Base-by-base conservation (phyloP, 2,329 filamentous ascomycete genomes). In the Trichoderma aggressivum region DNA sequence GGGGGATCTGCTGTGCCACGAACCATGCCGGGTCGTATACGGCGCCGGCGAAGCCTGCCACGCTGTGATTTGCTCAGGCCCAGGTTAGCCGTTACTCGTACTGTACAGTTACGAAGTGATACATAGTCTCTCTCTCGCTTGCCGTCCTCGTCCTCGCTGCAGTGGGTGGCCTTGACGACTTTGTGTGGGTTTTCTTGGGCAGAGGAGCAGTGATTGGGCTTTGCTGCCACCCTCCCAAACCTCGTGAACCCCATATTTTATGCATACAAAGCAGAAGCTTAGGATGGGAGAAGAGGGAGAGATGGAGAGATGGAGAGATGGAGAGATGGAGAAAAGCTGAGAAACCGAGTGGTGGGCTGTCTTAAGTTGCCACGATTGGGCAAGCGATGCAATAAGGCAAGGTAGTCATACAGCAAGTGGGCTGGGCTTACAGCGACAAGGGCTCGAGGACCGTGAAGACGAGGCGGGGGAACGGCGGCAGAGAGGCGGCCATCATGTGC, bases 371-470 rank as follows among this genome's bases (percentile, higher is more conserved):
- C 28, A 30, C 30, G 14, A 58, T 66, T 58, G 63, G 63, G 8
- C 50, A 21, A 32, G 55, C 55, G 24, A 53, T 53, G 24, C n/a
- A 53, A n/a, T n/a, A n/a, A 3, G 7, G 26, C 5, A 28, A 28
- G 12, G 14, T 10, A 26, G 21, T 28, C 53, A 56, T 28, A 26
- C 21, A 28, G 24, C 50, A 55, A 55, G 7, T 26, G 53, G 34
- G 30, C 53, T 32, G 63, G 59, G 67, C 86, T 81, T 84, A 91
- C 89, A 92, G 84, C 24, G 89, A 90, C 72, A 92, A 82, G 36
- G 91, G 91, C 79, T 93, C 91, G 55, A 92, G 77, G 68, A 92
- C 79, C 34, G 89, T 91, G 74, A 93, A 92, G 62, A 92, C 82
- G 61, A 91, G 78, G 72, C 89, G 85, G 14, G 91, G 91, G 76